phyloP scores from a whole-genome alignment of 2,329 filamentous ascomycete species.

The Podosphaera fusca region DNA sequence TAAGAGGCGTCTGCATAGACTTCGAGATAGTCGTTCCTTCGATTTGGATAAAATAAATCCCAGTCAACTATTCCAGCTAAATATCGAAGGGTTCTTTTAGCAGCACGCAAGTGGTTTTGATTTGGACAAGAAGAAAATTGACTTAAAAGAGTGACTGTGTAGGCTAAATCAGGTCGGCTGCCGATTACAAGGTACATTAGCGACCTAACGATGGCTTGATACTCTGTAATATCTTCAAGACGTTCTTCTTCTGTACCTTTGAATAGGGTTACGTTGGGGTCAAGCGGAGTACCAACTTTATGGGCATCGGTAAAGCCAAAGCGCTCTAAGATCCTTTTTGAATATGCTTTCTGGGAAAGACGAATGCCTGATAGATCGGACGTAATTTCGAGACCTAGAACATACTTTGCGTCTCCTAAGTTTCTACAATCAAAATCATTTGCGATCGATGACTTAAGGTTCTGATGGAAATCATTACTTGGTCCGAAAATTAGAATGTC shows the following conservation, averaged over 20 bases:
- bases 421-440: neutral
- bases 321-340: neutral
- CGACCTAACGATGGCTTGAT: neutral
- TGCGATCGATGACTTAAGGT: neutral
- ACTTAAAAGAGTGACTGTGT: neutral
- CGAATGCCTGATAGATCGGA: neutral
- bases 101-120: neutral
- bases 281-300: neutral
- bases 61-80: neutral
- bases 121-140: conserved; percentile 1
- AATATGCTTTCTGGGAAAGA: neutral
- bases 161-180: neutral
- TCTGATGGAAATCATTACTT: too few species aligned
- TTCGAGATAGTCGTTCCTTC: neutral
- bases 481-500: too few species aligned
- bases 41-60: neutral
- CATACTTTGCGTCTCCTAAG: neutral
- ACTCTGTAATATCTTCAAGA: neutral
- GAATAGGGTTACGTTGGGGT: too few species aligned
- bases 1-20: neutral
- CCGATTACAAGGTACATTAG: neutral
- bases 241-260: neutral
- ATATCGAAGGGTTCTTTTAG: neutral
- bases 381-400: neutral
- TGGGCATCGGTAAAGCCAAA: neutral